These are phyloP conservation scores for Saccharomycopsis capsularis DNA, from an alignment of 805 yeast genomes.

Conservation along the genomic window DNA sequence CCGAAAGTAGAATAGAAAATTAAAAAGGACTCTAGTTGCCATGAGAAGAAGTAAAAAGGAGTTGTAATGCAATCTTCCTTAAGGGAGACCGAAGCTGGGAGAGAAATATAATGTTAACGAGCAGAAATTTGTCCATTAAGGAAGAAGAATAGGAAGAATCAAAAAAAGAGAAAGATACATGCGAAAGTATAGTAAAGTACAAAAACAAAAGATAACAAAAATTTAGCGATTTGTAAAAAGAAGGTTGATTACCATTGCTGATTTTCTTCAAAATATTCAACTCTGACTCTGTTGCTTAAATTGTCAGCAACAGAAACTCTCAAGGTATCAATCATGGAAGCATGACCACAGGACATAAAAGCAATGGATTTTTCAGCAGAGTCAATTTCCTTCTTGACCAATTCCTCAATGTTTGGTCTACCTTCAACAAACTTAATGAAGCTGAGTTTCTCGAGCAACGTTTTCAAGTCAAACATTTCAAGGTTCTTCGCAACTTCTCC, in stretches of 20 bases:
- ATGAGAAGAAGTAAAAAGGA: too few species aligned
- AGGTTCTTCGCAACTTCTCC: not conserved
- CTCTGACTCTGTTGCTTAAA: slow-evolving; percentile 2
- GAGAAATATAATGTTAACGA: too few species aligned
- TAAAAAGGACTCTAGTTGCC: too few species aligned
- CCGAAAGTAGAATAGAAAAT: too few species aligned
- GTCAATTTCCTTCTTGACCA: slow-evolving; percentile 33
- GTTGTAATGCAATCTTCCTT: too few species aligned
- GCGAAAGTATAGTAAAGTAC: not conserved
- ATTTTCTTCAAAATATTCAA: slow-evolving; percentile 12
- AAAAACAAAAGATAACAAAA: not conserved
- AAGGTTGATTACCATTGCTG: slow-evolving; percentile 7
- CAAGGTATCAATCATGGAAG: slow-evolving; percentile 30
- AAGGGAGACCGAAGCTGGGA: too few species aligned
- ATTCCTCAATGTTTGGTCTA: slow-evolving; percentile 34
- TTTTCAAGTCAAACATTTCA: not conserved
- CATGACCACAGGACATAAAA: slow-evolving; percentile 45
- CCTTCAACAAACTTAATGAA: slow-evolving; percentile 37
- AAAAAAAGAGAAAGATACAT: not conserved
- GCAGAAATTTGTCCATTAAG: too few species aligned
- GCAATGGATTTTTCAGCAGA: slow-evolving; percentile 37
- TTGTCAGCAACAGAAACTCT: slow-evolving; percentile 23
- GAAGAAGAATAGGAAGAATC: not conserved
- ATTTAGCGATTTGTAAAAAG: not conserved
- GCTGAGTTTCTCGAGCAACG: not conserved